Evolutionary conservation across 2,329 filamentous ascomycete genomes (phyloP).

Genomic region (Nemania bipapillata): DNA sequence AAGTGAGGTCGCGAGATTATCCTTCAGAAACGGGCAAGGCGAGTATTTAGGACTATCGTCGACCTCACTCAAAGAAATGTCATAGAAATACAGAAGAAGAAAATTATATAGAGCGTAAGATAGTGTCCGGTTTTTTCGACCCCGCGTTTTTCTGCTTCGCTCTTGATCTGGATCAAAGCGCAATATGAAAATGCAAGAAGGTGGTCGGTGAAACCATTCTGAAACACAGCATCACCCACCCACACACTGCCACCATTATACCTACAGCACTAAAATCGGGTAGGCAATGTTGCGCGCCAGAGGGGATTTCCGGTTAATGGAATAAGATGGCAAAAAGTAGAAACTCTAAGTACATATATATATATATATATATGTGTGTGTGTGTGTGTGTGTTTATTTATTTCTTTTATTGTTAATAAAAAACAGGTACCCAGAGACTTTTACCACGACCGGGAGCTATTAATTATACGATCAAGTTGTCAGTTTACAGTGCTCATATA

Average conservation of each 20-base stretch:
- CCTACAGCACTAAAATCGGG: no score
- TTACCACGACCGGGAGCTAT: no score
- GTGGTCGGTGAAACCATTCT: slow-evolving; percentile 41
- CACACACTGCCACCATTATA: slow-evolving; percentile 12
- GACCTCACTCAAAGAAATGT: background rate
- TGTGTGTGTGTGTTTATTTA: no score
- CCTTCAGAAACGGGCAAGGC: background rate
- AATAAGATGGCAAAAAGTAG: no score
- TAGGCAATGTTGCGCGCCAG: no score
- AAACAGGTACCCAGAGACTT: no score
- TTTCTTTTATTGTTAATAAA: no score
- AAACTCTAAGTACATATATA: no score
- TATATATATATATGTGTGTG: no score
- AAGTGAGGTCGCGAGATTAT: background rate
- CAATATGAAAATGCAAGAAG: background rate
- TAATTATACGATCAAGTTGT: no score
- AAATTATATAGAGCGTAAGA: background rate
- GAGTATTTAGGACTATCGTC: background rate
- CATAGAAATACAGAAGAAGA: background rate
- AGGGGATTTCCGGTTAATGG: no score
- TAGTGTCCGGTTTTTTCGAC: background rate
- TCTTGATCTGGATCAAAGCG: slow-evolving; percentile 11
- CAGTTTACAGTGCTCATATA: no score
- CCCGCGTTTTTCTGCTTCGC: slow-evolving; percentile 6
- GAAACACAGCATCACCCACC: slow-evolving; percentile 35